Percentiles rank a stretch among this genome's conserved stretches.
Conservation (phyloP, 345 rosid species). For the Geranium rotundifolium region DNA sequence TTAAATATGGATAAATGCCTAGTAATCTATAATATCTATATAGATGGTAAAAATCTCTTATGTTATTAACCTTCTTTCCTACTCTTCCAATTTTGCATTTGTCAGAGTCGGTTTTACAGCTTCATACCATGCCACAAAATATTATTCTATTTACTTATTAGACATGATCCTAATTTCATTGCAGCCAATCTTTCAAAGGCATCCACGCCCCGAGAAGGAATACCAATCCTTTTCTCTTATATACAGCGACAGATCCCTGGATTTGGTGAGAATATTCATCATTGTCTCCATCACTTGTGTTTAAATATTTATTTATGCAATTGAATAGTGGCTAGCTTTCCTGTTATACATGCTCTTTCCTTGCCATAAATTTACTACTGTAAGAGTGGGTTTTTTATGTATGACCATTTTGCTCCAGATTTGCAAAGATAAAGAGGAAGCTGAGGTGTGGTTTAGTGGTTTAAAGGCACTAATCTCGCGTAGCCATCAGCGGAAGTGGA, state of each 20-base stretch:
- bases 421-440: slow-evolving; percentile 79
- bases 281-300: slow-evolving; percentile 4
- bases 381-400: slow-evolving; percentile 1
- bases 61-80: not conserved
- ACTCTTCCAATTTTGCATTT: not conserved
- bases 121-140: not conserved
- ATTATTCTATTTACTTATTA: slow-evolving; percentile 19
- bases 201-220: slow-evolving; percentile 99
- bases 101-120: not conserved
- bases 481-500: slow-evolving; percentile 44
- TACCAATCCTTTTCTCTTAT: slow-evolving; percentile 97
- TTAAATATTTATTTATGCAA: not conserved
- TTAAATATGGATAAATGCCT: not conserved
- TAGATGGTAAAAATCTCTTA: not conserved
- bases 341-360: not conserved
- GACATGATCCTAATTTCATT: slow-evolving; percentile 7
- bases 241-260: slow-evolving; percentile 86
- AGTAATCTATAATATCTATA: too few relatives aligned
- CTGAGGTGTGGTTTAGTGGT: slow-evolving; percentile 82
- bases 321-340: slow-evolving; percentile 10
- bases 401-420: slow-evolving; percentile 28
- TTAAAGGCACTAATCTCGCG: slow-evolving; percentile 65
- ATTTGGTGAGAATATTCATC: slow-evolving; percentile 51
- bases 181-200: slow-evolving; percentile 95
- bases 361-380: slow-evolving; percentile 1